Evolutionary conservation across 164 flowering plant genomes (phyloP).

Genomic region (grape (Vitis vinifera)): DNA sequence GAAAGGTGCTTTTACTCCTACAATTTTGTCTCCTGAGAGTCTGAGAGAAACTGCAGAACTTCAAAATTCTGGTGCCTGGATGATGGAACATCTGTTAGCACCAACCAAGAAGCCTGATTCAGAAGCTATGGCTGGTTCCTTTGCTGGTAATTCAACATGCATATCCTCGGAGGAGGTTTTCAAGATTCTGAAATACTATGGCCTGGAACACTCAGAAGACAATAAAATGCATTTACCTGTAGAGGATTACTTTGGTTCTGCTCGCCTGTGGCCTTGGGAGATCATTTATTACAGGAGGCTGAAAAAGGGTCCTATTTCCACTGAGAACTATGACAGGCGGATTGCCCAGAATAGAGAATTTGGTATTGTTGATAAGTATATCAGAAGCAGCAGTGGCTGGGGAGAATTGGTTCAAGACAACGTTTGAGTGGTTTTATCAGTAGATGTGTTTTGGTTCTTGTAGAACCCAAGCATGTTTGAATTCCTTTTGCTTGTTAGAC

Average conservation of each 20-base stretch:
- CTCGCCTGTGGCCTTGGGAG: conserved; percentile 67
- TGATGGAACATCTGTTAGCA: conserved; percentile 8
- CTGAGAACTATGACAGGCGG: conserved; percentile 53
- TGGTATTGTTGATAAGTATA: conserved; percentile 51
- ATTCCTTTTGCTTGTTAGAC: not conserved
- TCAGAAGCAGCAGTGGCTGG: conserved; percentile 70
- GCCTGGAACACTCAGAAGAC: conserved; percentile 33
- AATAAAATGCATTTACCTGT: conserved; percentile 26
- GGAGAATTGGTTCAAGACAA: conserved; percentile 29
- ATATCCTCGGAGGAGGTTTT: conserved; percentile 41
- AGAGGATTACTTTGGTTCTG: conserved; percentile 48
- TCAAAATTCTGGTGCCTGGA: conserved; percentile 10
- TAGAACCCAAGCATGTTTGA: not conserved
- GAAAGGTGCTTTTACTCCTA: conserved; percentile 6
- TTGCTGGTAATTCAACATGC: conserved; percentile 16
- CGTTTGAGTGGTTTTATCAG: conserved; percentile 7
- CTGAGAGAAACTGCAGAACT: conserved; percentile 11
- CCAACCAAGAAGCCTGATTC: conserved; percentile 12
- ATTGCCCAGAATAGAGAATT: conserved; percentile 53
- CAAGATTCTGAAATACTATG: conserved; percentile 49
- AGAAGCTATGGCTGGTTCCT: conserved; percentile 12
- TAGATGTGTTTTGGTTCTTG: not conserved
- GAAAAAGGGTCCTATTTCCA: conserved; percentile 51
- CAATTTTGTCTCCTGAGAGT: conserved; percentile 15
- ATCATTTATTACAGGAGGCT: conserved; percentile 50